Percentiles rank a stretch among this genome's conserved stretches.
These are phyloP conservation scores for Verticillium dahliae DNA, from an alignment of 2,329 filamentous ascomycete species.

Conservation along the genomic window DNA sequence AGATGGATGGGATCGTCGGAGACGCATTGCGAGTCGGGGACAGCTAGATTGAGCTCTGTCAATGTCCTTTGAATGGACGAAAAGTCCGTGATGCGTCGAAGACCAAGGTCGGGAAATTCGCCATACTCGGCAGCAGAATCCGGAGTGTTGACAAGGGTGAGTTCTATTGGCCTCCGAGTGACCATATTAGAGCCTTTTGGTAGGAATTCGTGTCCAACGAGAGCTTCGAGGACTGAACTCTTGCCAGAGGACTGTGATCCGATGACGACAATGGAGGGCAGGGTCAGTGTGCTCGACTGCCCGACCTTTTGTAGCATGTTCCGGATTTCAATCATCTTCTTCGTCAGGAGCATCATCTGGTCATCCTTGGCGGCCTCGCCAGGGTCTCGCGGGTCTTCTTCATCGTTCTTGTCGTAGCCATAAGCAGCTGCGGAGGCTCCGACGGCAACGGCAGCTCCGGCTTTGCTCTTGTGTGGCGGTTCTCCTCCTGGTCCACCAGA, in stretches of 20 bases:
- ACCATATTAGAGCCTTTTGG: slow-evolving; percentile 99
- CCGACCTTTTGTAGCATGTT: slow-evolving; percentile 87
- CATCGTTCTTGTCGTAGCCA: slow-evolving; percentile 63
- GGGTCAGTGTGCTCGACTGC: slow-evolving; percentile 78
- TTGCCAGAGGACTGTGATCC: slow-evolving; percentile 98
- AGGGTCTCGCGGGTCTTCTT: slow-evolving; percentile 55
- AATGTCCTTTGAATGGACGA: slow-evolving; percentile 85
- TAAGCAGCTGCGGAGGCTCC: slow-evolving; percentile 73
- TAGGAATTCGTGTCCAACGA: slow-evolving; percentile 95
- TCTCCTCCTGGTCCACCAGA: slow-evolving; percentile 44
- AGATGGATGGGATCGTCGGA: slow-evolving; percentile 96
- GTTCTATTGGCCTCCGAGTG: slow-evolving; percentile 87
- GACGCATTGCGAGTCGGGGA: slow-evolving; percentile 85
- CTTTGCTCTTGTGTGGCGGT: slow-evolving; percentile 52
- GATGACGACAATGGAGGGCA: slow-evolving; percentile 98
- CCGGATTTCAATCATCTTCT: slow-evolving; percentile 99
- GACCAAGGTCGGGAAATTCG: slow-evolving; percentile 86
- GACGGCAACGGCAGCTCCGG: slow-evolving; percentile 54
- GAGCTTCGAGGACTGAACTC: slow-evolving; percentile 92
- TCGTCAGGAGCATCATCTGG: slow-evolving; percentile 98
- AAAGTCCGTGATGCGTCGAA: slow-evolving; percentile 90
- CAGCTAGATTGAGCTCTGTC: slow-evolving; percentile 89
- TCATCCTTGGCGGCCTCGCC: slow-evolving; percentile 77
- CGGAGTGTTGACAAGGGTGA: slow-evolving; percentile 93
- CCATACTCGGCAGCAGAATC: slow-evolving; percentile 83